Base-by-base conservation (phyloP, 1,284 basidiomycete species). In the Ganoderma meredithae region DNA sequence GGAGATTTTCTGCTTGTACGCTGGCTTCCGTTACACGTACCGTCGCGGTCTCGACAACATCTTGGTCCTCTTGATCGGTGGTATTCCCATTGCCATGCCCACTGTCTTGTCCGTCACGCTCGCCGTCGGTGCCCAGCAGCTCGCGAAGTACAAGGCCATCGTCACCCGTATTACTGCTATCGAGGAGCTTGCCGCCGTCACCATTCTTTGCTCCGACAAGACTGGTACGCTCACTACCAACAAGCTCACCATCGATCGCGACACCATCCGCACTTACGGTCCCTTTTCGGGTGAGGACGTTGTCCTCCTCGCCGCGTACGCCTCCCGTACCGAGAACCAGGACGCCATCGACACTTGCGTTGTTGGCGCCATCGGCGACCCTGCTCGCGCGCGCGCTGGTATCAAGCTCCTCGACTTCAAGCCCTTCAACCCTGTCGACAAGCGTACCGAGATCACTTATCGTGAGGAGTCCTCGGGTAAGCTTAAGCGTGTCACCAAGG, bases 401-500 rank as follows among this genome's bases (percentile, higher is more conserved):
- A 98, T 99, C 85, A 96, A 95, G 81, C 90, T 98, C 67, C 86
- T 98, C 79, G 96, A 99, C 84, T 99, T 99, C 90, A 98, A 97
- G 87, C 96, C 97, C 25, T 99, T 99, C 90, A 97, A 99, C 88
- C 97, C 97, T 68, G 95, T 97, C 76, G 96, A 97, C 88, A 99
- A 99, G 89, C 95, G 97, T 80, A 99, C 97, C 71, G 96, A 98
- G 85, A 97, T 98, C 79, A 99, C 97, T 66, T 98, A 98, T 87
- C 91, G 90, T 70, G 97, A 98, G 82, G 92, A 96, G 81, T 88
- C 95, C 27, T 89, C 94, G 40, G 96, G 96, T 83, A 95, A 94
- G 84, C 90, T 98, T 76, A 98, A 97, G 90, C 95, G 96, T 78
- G 96, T 96, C 77, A 98, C 97, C 81, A 99, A 99, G 93, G 97